These are phyloP conservation scores for Sugiyamaella chiloensis DNA, from an alignment of 805 yeast species.

Conservation along the genomic window DNA sequence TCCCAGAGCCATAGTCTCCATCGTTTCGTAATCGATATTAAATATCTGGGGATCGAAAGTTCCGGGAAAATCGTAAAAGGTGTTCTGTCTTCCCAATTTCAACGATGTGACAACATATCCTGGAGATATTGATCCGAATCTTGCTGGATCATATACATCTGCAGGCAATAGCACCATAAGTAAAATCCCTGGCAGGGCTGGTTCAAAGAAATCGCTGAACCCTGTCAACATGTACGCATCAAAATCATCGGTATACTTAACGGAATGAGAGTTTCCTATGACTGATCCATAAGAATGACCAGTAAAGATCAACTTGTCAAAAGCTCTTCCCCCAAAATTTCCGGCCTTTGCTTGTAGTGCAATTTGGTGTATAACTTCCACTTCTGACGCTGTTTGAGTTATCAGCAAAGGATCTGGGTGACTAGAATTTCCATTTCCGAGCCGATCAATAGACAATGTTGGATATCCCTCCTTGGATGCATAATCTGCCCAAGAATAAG, in stretches of 20 bases:
- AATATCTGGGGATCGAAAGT: neutral
- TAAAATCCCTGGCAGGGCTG: neutral
- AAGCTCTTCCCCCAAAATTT: slow-evolving; percentile 4
- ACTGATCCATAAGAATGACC: slow-evolving; percentile 1
- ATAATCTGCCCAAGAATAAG: neutral
- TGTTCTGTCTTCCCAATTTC: neutral
- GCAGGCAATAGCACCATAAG: neutral
- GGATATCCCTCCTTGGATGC: neutral
- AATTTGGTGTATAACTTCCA: neutral
- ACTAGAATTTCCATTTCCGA: neutral
- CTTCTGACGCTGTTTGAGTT: neutral
- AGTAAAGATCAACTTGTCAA: slow-evolving; percentile 8
- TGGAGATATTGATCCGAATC: neutral
- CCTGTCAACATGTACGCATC: neutral
- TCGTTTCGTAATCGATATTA: neutral
- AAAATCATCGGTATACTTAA: neutral
- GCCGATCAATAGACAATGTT: neutral
- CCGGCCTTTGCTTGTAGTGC: neutral
- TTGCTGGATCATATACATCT: neutral
- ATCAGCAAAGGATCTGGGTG: neutral
- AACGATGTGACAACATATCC: neutral
- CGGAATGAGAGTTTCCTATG: neutral
- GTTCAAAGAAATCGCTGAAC: neutral
- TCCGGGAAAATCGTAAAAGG: neutral
- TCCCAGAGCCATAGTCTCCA: neutral